Evolutionary conservation across 2,329 filamentous ascomycete genomes (phyloP), one percentile per base, ranked within the genome.

Genomic region (Geosmithia putterillii): DNA sequence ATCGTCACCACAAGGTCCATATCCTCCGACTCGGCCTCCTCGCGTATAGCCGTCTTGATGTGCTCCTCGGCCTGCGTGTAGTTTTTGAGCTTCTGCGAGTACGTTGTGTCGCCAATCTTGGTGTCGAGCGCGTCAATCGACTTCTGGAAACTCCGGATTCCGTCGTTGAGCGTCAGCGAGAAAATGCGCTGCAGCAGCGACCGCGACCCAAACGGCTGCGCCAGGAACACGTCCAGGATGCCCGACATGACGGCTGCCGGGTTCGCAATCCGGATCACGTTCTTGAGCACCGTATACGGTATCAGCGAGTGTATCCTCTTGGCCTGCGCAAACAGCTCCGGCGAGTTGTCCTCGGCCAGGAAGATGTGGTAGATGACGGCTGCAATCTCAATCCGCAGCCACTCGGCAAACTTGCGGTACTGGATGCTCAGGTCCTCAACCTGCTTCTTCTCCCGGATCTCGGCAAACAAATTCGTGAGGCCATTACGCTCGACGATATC

Each of bases 321-420:
- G 4, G 85, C 81, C 62, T 98, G 92, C 0, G 88, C 87, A 60
- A 96, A 96, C 23, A 98, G 65, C 57, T 98, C 92, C 1, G 92
- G 89, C 0, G 90, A 95, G 61, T 98, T 98, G 64, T 98, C 92
- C 60, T 98, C 92, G 6, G 92, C 92, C 38, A 98, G 73, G 71
- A 98, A 98, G 28, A 98, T 71, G 60, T 98, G 92, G 58, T 98
- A 98, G 46, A 96, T 79, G 19, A 92, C 95, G 36, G 92, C 92
- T 20, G 92, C 92, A 41, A 98, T 82, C 65, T 98, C 92, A 55
- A 98, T 98, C 35, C 92, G 82, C 42, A 96, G 69, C 92, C 92
- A 98, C 61, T 98, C 92, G 17, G 90, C 90, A 58, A 98, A 96
- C 60, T 96, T 98, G 56, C 92, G 86, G 61, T 96, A 96, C 59